Evolutionary conservation across 2,329 filamentous ascomycete genomes (phyloP), one percentile per base, ranked within the genome.

Genomic region (Fusarium torreyae): DNA sequence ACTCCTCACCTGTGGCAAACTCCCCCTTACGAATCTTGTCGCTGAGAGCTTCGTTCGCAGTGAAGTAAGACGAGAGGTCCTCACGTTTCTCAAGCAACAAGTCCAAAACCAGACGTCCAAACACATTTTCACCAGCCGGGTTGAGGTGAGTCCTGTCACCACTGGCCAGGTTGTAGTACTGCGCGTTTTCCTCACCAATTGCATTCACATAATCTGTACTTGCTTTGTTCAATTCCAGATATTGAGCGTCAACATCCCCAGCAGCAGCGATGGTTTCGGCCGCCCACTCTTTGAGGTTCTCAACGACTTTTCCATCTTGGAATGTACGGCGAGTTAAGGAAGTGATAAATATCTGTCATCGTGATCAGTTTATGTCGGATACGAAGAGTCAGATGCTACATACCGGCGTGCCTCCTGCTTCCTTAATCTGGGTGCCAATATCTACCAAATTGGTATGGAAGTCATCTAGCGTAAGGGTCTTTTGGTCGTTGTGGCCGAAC

Each of bases 241-340:
- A 63, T 2, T 57, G 14, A 1, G 10, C 43, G 0, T 43, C 44
- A 0, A 64, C 38, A 2, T 64, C 20, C 7, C 15, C 18, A 5
- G 60, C 60, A 8, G 60, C 50, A 1, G 43, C 14, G 2, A 63
- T 36, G 2, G 60, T 57, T 28, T 63, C 26, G 0, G 50, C 38
- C 11, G 60, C 60, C 58, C 60, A 63, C 1, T 63, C 60, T 7
- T 63, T 64, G 10, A 63, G 38, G 4, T 63, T 57, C 2, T 63
- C 31, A 2, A 64, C 26, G 1, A 64, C 60, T 6, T 49, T n/a
- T 0, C 60, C 60, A 0, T 36, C 45, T 2, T 36, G 24, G 0
- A 63, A 63, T 0, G 60, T 63, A 2, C 60, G 50, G 2, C 60
- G 58, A 0, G 60, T 63, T 0, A 63, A 46, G 0, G 60, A 57